Conservation (phyloP, 805 yeast species). For the Pichia paraexigua region DNA sequence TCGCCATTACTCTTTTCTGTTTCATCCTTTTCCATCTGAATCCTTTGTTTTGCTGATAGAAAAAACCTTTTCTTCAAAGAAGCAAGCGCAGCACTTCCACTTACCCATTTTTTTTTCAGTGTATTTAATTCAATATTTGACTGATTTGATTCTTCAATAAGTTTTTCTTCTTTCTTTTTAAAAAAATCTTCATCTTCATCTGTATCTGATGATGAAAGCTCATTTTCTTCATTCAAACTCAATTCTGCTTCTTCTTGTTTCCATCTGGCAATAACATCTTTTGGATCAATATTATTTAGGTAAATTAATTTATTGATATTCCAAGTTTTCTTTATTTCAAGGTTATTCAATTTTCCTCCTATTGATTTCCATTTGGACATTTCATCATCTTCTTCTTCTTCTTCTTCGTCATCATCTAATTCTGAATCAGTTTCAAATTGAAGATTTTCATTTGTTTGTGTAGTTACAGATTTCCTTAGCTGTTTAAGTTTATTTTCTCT, state of each 20-base stretch:
- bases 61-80: slow-evolving; percentile 41
- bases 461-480: background rate
- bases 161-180: slow-evolving; percentile 36
- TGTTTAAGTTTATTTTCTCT: slow-evolving; percentile 39
- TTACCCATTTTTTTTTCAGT: slow-evolving; percentile 38
- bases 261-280: slow-evolving; percentile 69
- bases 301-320: slow-evolving; percentile 77
- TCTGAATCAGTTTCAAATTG: slow-evolving; percentile 48
- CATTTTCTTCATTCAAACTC: slow-evolving; percentile 33
- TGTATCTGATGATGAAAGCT: slow-evolving; percentile 6
- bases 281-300: slow-evolving; percentile 67
- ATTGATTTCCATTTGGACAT: slow-evolving; percentile 36
- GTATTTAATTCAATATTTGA: slow-evolving; percentile 29
- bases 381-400: slow-evolving; percentile 33
- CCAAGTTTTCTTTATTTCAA: slow-evolving; percentile 50
- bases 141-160: slow-evolving; percentile 32
- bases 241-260: slow-evolving; percentile 40
- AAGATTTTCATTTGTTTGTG: slow-evolving; percentile 23
- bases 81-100: slow-evolving; percentile 31
- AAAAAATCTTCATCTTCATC: slow-evolving; percentile 46
- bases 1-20: slow-evolving; percentile 15
- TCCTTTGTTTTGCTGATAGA: slow-evolving; percentile 41
- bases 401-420: slow-evolving; percentile 30
- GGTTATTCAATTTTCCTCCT: slow-evolving; percentile 56
- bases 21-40: slow-evolving; percentile 27